A percentile compares a stretch with the other conserved stretches of the same genome.
Evolutionary conservation across 768 basidiomycete species (phyloP).

Genomic region (Boletus coccyginus): DNA sequence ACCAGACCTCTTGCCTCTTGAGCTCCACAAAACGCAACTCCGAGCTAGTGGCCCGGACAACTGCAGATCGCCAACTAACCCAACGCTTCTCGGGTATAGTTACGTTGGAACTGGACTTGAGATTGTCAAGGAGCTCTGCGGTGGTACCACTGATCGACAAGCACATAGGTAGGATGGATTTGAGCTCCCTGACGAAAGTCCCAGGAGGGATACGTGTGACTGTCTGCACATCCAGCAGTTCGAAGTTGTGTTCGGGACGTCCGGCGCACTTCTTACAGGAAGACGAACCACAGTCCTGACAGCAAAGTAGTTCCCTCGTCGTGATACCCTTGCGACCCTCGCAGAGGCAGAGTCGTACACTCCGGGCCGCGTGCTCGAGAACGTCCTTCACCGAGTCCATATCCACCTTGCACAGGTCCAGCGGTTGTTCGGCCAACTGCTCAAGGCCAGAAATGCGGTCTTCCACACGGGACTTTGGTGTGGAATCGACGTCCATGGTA

Average conservation of each 20-base stretch:
- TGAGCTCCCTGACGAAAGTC: constrained; percentile 73
- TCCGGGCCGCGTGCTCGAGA: constrained; percentile 61
- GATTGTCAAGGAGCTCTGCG: constrained; percentile 46
- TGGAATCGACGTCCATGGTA: constrained; percentile 49
- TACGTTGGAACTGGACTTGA: constrained; percentile 40
- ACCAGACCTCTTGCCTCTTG: constrained; percentile 89
- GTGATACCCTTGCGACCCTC: constrained; percentile 85
- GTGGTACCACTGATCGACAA: constrained; percentile 55
- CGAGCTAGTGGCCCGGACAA: constrained; percentile 51
- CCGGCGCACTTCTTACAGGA: constrained; percentile 87
- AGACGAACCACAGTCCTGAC: constrained; percentile 72
- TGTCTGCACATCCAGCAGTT: constrained; percentile 47
- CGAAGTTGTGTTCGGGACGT: constrained; percentile 82
- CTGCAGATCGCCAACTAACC: constrained; percentile 67
- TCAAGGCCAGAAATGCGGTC: constrained; percentile 74
- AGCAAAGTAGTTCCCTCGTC: constrained; percentile 59
- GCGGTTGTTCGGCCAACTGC: constrained; percentile 53
- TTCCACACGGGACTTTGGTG: constrained; percentile 30
- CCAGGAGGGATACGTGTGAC: constrained; percentile 67
- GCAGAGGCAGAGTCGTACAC: constrained; percentile 82
- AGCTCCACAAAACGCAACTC: constrained; percentile 82
- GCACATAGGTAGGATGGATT: constrained; percentile 84
- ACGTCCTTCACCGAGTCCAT: constrained; percentile 50
- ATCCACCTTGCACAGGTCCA: constrained; percentile 64
- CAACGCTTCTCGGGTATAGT: constrained; percentile 57